Conservation (phyloP, 495 filamentous ascomycete genomes). For the Penicillium silybi region DNA sequence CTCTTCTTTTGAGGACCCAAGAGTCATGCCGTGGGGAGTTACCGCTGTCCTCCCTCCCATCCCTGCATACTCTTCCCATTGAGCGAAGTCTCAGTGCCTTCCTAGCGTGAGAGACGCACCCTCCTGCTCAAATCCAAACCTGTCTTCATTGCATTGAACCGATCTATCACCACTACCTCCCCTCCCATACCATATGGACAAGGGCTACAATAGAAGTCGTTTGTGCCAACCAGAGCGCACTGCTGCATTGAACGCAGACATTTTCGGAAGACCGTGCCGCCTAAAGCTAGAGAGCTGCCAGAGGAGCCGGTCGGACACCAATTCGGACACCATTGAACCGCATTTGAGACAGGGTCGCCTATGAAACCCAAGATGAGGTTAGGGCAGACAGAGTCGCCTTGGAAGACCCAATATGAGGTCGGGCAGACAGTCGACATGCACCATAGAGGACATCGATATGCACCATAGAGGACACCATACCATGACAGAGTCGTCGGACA, state of each 20-base stretch:
- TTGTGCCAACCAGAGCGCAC: not conserved
- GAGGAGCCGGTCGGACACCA: too few species aligned
- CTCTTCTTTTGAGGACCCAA: not conserved
- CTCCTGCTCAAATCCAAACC: constrained; percentile 4
- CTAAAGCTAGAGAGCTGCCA: too few species aligned
- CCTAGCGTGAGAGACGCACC: constrained; percentile 16
- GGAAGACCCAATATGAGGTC: too few species aligned
- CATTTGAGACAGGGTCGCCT: too few species aligned
- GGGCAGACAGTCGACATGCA: too few species aligned
- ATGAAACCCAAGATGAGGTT: too few species aligned
- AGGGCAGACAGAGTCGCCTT: too few species aligned
- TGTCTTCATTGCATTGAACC: not conserved
- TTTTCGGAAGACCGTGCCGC: too few species aligned
- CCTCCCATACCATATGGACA: too few species aligned
- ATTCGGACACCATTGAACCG: too few species aligned
- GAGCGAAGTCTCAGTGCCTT: constrained; percentile 4
- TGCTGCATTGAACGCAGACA: too few species aligned
- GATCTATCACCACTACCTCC: too few species aligned
- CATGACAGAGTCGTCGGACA: not conserved
- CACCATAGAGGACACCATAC: not conserved
- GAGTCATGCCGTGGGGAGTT: constrained; percentile 4
- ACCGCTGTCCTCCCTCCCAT: constrained; percentile 9
- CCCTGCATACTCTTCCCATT: constrained; percentile 2
- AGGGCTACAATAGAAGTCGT: not conserved
- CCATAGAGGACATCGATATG: not conserved